Conservation (phyloP, 2,329 filamentous ascomycete genomes). For the Colletotrichum sp. region DNA sequence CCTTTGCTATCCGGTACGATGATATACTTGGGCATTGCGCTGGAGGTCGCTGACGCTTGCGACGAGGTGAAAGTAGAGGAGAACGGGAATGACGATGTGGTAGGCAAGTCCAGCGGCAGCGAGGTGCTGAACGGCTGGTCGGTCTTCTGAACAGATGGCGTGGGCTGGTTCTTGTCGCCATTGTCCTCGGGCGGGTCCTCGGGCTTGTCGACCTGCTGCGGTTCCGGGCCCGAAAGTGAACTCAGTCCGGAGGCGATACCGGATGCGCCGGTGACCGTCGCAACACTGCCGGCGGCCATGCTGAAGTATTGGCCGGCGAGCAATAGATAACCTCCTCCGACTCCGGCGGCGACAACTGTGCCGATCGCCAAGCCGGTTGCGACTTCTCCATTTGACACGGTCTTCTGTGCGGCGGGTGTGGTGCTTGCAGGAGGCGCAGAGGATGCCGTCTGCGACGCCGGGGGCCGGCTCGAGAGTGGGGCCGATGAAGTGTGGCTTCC, state of each 20-base stretch:
- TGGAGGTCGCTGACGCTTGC: not conserved
- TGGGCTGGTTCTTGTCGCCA: not conserved
- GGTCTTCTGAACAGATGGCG: not conserved
- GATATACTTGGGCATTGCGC: not conserved
- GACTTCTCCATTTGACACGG: not conserved
- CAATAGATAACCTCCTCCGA: not conserved
- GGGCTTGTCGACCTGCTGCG: not conserved
- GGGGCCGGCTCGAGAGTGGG: not conserved
- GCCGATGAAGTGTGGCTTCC: not conserved
- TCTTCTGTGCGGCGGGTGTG: not conserved
- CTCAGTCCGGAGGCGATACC: not conserved
- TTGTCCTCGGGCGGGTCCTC: not conserved
- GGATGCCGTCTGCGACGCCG: not conserved
- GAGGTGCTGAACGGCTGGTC: not conserved
- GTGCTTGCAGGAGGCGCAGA: not conserved
- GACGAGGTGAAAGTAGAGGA: not conserved
- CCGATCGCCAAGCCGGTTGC: not conserved
- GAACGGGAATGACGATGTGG: not conserved
- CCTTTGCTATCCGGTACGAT: not conserved
- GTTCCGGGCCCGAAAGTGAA: not conserved
- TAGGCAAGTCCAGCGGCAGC: not conserved
- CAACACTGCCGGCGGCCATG: not conserved
- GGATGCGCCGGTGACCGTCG: not conserved
- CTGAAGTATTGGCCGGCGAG: not conserved
- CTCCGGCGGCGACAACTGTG: not conserved